Base-by-base conservation (phyloP, 2,329 filamentous ascomycete genomes). In the Didymella exigua region DNA sequence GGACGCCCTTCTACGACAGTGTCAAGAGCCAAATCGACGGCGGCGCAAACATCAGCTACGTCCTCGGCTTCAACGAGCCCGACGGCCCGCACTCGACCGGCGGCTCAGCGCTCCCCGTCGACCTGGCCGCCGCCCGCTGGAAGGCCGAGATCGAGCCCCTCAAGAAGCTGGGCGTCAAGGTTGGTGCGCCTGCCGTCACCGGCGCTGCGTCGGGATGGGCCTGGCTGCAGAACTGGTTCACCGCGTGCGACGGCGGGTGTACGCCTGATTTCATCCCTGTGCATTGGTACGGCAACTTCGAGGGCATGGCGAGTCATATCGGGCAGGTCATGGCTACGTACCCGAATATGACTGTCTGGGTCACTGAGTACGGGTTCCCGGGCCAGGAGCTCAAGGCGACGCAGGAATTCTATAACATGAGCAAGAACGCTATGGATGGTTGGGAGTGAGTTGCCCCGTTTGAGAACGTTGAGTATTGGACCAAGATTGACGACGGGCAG, bases 21-120 rank as follows among this genome's bases (percentile, higher is more conserved):
- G 83, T 93, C 33, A 82, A 79, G 63, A 59, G 64, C 1, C 78
- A 87, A 46, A 80, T 90, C 49, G 63, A 77, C 40, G 63, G 73
- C 33, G 78, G 78, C 31, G 81, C 77, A 60, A 86, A 87, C 59
- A 85, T 93, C 66, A 81, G 78, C 11, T 84, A 90, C 65, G 84
- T 90, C 2, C 78, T 93, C n/a, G 82, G 79, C 24, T 93, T 92
- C 79, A 93, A 95, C 74, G 90, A 95, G 70, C 90, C 90, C 0
- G 89, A 93, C 67, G 84, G 83, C 14, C 72, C 77, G 2, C 60
- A 66, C 1, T 65, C 69, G 1, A 81, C 78, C 8, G 88, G 88
- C 34, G 90, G 90, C 3, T 88, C 84, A 59, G 78, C 84, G 59
- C 76, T 93, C 19, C 69, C 78, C 1, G 85, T 89, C 0, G 70